Percentiles rank a stretch among this genome's conserved stretches.
Conservation (phyloP, 805 yeast species). For the Schwanniomyces pseudopolymorphus region DNA sequence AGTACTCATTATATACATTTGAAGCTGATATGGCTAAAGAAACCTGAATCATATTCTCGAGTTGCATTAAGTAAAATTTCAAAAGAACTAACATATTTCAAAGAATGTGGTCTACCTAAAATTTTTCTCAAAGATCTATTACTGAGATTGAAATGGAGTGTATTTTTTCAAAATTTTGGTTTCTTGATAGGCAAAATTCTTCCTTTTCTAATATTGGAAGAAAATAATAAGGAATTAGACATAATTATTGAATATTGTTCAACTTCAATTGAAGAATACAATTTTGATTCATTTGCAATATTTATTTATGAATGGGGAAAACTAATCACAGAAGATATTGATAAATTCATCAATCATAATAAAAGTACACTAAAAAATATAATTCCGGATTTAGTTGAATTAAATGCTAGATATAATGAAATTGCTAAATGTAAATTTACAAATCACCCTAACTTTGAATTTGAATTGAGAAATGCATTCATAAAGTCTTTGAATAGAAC, state of each 20-base stretch:
- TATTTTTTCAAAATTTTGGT: constrained; percentile 27
- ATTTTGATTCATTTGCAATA: constrained; percentile 17
- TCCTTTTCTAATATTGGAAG: constrained; percentile 15
- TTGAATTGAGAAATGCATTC: constrained; percentile 32
- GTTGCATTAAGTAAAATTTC: constrained; percentile 11
- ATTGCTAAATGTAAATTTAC: constrained; percentile 12
- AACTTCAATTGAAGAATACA: constrained; percentile 15
- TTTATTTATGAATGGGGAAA: constrained; percentile 28
- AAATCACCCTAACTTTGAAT: constrained; percentile 21
- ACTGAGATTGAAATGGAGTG: constrained; percentile 26
- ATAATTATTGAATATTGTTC: constrained; percentile 19
- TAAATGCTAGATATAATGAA: constrained; percentile 11
- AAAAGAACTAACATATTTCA: constrained; percentile 18
- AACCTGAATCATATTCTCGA: constrained; percentile 14
- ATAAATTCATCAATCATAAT: constrained; percentile 6
- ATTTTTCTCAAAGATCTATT: constrained; percentile 18
- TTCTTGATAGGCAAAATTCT: constrained; percentile 17
- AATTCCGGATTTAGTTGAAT: constrained; percentile 12
- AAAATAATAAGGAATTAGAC: constrained; percentile 11
- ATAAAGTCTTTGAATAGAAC: constrained; percentile 15
- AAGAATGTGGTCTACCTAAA: constrained; percentile 15
- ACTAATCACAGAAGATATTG: constrained; percentile 4
- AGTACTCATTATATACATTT: constrained; percentile 14
- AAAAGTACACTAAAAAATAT: constrained; percentile 4
- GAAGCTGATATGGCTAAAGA: constrained; percentile 15